A percentile compares a stretch with the other conserved stretches of the same genome.
These are phyloP conservation scores for Penicillium glabrum DNA, from an alignment of 2,329 filamentous ascomycete species.

Conservation along the genomic window DNA sequence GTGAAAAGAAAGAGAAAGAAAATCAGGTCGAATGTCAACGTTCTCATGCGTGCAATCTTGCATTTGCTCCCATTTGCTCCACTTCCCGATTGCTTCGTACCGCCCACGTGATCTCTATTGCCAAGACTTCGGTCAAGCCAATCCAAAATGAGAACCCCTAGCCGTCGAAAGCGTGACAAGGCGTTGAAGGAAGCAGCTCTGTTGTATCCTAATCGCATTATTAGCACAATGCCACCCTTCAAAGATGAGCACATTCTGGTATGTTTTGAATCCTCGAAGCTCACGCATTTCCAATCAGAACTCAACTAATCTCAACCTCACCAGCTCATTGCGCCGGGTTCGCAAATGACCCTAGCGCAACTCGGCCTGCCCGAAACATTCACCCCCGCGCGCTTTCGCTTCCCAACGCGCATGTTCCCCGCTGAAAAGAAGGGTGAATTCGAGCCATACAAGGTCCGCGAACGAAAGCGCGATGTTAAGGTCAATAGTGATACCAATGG, in stretches of 20 bases:
- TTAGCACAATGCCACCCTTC: constrained; percentile 48
- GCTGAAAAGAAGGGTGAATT: constrained; percentile 74
- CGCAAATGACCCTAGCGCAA: constrained; percentile 86
- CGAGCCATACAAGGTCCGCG: constrained; percentile 77
- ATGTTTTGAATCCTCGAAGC: constrained; percentile 17
- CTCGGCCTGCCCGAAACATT: constrained; percentile 86
- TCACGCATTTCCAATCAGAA: not conserved
- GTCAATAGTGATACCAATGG: constrained; percentile 27
- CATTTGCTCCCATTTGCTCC: too few relatives aligned
- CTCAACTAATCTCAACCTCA: not conserved
- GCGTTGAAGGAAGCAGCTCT: constrained; percentile 15
- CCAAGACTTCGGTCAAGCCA: constrained; percentile 16
- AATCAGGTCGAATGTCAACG: too few relatives aligned
- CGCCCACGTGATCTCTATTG: not conserved
- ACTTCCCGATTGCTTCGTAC: not conserved
- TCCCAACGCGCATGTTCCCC: constrained; percentile 91
- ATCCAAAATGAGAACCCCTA: constrained; percentile 18
- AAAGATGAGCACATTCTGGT: constrained; percentile 55
- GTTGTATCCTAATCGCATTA: constrained; percentile 17
- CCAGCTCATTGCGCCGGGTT: constrained; percentile 65
- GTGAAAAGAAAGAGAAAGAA: too few relatives aligned
- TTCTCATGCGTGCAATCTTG: too few relatives aligned
- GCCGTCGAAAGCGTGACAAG: constrained; percentile 8
- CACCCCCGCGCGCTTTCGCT: constrained; percentile 80
- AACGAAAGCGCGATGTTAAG: constrained; percentile 39